Percentiles rank a stretch among this genome's conserved stretches.
phyloP scores from a whole-genome alignment of 23 red algal genomes.

The Gracilaria domingensis region DNA sequence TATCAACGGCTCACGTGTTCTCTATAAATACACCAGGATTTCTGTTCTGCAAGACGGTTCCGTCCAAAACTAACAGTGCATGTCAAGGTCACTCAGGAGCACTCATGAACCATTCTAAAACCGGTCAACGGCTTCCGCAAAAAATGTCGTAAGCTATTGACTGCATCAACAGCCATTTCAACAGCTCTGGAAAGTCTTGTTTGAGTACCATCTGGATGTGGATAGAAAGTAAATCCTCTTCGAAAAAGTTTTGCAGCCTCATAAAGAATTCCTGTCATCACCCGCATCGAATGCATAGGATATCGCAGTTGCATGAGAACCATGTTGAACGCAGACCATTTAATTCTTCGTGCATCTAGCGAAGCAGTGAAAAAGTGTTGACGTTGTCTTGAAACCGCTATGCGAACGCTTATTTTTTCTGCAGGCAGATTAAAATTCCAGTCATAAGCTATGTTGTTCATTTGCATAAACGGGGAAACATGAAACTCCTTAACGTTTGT shows the following conservation, averaged over 20 bases:
- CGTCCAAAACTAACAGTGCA: too few relatives aligned
- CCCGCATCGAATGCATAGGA: constrained; percentile 72
- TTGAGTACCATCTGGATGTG: constrained; percentile 69
- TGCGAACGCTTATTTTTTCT: constrained; percentile 60
- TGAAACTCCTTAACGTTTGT: constrained; percentile 85
- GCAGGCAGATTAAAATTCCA: constrained; percentile 78
- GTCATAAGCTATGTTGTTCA: constrained; percentile 75
- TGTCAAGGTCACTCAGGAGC: too few relatives aligned
- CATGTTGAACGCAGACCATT: constrained; percentile 58
- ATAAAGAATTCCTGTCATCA: constrained; percentile 87
- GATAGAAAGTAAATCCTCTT: constrained; percentile 77
- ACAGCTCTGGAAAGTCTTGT: constrained; percentile 61
- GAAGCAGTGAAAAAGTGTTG: constrained; percentile 73
- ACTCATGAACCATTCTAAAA: neutral
- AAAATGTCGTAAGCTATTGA: constrained; percentile 2
- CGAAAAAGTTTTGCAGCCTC: constrained; percentile 78
- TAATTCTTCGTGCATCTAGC: constrained; percentile 49
- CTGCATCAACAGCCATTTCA: constrained; percentile 18
- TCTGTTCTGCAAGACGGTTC: too few relatives aligned
- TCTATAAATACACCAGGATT: too few relatives aligned
- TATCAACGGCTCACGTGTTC: too few relatives aligned
- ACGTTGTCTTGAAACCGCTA: constrained; percentile 31
- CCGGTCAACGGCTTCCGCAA: neutral
- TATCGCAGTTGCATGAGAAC: constrained; percentile 70
- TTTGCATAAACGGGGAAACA: constrained; percentile 97